Evolutionary conservation across 148 eudicot genomes (phyloP).

Genomic region (Agrostemma githago): DNA sequence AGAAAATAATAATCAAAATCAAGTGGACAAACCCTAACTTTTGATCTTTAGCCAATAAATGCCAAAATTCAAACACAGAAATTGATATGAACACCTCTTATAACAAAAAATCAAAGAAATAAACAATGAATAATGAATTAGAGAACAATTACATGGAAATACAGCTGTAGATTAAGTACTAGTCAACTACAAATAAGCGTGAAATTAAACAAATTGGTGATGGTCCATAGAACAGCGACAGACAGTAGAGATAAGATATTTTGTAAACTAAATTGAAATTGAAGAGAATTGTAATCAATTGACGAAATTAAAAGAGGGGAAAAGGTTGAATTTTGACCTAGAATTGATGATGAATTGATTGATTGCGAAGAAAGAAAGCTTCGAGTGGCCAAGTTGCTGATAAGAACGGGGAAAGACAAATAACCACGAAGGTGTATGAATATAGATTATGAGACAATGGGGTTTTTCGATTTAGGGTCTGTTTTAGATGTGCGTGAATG

Average conservation of each 20-base stretch:
- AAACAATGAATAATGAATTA: neutral
- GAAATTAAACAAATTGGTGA: neutral
- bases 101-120: neutral
- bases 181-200: no score
- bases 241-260: neutral
- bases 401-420: no score
- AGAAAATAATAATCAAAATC: neutral
- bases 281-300: neutral
- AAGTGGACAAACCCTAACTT: neutral
- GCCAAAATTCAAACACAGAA: neutral
- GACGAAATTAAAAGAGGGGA: neutral
- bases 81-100: constrained; percentile 10
- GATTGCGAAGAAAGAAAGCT: neutral
- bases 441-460: no score
- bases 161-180: no score
- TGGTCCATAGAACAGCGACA: neutral
- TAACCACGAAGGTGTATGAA: no score
- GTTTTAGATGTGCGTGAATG: no score
- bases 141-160: no score
- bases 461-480: no score
- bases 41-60: neutral
- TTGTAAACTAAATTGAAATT: no score
- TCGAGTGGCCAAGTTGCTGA: neutral
- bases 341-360: no score
- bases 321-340: neutral